A percentile compares a stretch with the other conserved stretches of the same genome.
Conservation (phyloP, 2,329 filamentous ascomycete species). For the Didymella glomerata region DNA sequence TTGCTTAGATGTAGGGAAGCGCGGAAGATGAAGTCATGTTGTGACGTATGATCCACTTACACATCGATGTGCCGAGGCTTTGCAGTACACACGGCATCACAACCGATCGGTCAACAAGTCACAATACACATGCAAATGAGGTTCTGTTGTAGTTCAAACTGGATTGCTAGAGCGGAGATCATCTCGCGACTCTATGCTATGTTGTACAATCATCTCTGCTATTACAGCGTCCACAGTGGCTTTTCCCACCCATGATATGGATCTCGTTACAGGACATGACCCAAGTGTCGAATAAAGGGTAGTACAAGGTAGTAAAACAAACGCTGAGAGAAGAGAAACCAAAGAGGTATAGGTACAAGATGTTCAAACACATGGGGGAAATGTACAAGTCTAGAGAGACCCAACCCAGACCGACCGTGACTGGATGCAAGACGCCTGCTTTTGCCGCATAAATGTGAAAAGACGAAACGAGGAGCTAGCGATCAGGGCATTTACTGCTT, state of each 20-base stretch:
- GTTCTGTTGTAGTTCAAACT: constrained; percentile 24
- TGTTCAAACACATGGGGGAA: constrained; percentile 37
- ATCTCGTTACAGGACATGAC: constrained; percentile 35
- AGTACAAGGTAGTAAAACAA: constrained; percentile 44
- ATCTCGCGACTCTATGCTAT: constrained; percentile 44
- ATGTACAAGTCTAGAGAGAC: constrained; percentile 48
- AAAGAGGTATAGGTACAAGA: constrained; percentile 49
- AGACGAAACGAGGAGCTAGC: constrained; percentile 31
- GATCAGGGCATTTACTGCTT: constrained; percentile 63
- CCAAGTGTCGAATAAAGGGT: constrained; percentile 35
- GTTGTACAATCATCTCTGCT: constrained; percentile 36
- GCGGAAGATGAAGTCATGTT: constrained; percentile 7
- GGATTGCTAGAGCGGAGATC: constrained; percentile 40
- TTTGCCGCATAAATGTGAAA: constrained; percentile 41
- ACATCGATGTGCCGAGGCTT: constrained; percentile 10
- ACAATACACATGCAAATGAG: not conserved
- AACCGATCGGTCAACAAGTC: not conserved
- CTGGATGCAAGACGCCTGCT: constrained; percentile 52
- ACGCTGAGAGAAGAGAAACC: constrained; percentile 42
- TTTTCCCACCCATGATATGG: constrained; percentile 33
- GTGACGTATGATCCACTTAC: constrained; percentile 14
- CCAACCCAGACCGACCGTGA: constrained; percentile 39
- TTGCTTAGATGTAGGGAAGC: not conserved
- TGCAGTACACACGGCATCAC: not conserved
- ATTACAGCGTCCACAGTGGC: constrained; percentile 33